A percentile compares a stretch with the other conserved stretches of the same genome.
Conservation (phyloP, 2,329 filamentous ascomycete genomes). For the Verticillium isaacii region DNA sequence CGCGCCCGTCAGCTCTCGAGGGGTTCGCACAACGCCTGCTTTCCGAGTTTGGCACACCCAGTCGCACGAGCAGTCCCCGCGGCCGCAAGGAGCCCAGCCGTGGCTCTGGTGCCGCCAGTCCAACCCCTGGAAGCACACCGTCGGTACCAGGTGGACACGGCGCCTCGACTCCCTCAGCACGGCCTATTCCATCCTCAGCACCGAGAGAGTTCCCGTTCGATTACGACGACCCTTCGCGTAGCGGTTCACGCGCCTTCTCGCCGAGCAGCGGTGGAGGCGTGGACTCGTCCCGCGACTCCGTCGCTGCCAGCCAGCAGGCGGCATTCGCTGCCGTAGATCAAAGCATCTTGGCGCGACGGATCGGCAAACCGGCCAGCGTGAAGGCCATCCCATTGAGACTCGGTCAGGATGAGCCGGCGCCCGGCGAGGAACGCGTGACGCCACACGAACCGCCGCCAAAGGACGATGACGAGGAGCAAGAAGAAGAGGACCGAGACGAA, state of each 20-base stretch:
- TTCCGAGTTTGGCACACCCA: constrained; percentile 53
- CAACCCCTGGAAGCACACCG: constrained; percentile 19
- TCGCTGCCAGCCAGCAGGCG: constrained; percentile 47
- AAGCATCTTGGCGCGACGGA: constrained; percentile 50
- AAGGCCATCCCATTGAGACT: constrained; percentile 44
- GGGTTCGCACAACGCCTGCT: constrained; percentile 59
- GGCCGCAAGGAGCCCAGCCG: constrained; percentile 41
- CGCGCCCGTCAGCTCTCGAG: constrained; percentile 51
- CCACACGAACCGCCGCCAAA: constrained; percentile 11
- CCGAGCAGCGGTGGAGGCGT: constrained; percentile 26
- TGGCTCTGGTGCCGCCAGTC: constrained; percentile 23
- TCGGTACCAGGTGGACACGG: constrained; percentile 19
- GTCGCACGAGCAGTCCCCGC: constrained; percentile 43
- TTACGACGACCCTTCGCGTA: constrained; percentile 28
- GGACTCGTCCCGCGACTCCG: constrained; percentile 20
- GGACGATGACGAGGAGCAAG: constrained; percentile 17
- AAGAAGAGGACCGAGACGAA: constrained; percentile 14
- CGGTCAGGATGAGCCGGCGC: constrained; percentile 22
- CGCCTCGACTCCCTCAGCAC: constrained; percentile 26
- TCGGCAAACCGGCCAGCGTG: constrained; percentile 42
- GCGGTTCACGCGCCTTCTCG: constrained; percentile 31
- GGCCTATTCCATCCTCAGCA: constrained; percentile 26
- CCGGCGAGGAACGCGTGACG: constrained; percentile 7
- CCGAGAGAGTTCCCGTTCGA: constrained; percentile 38
- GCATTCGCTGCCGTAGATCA: constrained; percentile 62